Evolutionary conservation across 148 eudicot species (phyloP), one percentile per base, ranked within the genome.

Genomic region (Fagopyrum homotropicum): DNA sequence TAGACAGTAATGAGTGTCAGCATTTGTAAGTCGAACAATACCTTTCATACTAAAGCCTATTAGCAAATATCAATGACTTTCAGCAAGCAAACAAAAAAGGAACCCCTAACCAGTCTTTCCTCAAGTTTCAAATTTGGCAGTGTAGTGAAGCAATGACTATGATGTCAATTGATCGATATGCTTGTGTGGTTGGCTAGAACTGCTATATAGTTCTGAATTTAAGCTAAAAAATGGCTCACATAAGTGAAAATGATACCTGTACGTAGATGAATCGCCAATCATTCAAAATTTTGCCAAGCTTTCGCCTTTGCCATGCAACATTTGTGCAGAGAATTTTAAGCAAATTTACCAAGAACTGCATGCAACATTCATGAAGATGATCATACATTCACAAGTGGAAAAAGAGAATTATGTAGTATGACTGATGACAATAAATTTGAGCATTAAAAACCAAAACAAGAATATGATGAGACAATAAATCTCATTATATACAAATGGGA

Each of bases 261-360:
- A 92, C 85, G 75, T 86, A 83, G 64, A 90, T 85, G 73, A 92
- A 87, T 69, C 93, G 89, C 99, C 99, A 95, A 77, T 95, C 99
- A 78, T 95, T 97, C 79, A 95, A 89, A 77, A 90, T 79, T 80
- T 92, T 95, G 70, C 99, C 99, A 75, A 95, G 99, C 84, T 95
- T 92, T 76, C 99, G 99, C 84, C 99, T 87, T 85, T 95, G 99
- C 99, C 99, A 95, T 64, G 99, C 93, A 78, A 89, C 81, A 84
- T 95, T 95, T 46, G 99, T 84, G 82, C 97, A 95, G 35, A 92
- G 83, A 73, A 95, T 83, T 87, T 84, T 88, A 51, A 95, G 90
- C 84, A 90, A 86, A 81, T 75, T 90, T 79, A 92, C 81, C 74
- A 88, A 78, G 77, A 89, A 79, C 99, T 95, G 96, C 90, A 86